Evolutionary conservation across 495 filamentous ascomycete genomes (phyloP).

Genomic region (Penicillium flavigenum): DNA sequence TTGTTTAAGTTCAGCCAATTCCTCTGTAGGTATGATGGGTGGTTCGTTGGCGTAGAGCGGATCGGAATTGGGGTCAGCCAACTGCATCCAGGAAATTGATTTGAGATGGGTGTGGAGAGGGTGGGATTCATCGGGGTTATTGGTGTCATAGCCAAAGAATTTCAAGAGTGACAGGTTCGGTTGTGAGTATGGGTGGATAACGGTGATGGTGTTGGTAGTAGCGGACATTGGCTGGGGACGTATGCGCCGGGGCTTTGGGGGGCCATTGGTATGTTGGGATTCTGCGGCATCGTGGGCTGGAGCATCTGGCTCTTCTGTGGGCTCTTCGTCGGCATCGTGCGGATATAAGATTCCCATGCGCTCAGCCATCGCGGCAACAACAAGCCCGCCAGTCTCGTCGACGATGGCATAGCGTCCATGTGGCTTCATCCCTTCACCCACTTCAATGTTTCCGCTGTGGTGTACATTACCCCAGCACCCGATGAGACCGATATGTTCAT

Average conservation of each 20-base stretch:
- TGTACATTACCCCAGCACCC: constrained; percentile 65
- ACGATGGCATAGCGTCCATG: constrained; percentile 82
- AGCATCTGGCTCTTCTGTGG: constrained; percentile 21
- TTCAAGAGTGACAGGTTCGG: constrained; percentile 83
- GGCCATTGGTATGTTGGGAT: constrained; percentile 8
- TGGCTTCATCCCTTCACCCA: constrained; percentile 37
- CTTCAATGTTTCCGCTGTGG: constrained; percentile 38
- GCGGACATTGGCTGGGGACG: constrained; percentile 49
- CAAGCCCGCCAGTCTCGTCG: constrained; percentile 84
- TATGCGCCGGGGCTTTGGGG: constrained; percentile 26
- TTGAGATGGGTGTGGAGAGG: constrained; percentile 81
- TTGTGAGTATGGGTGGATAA: constrained; percentile 85
- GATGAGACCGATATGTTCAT: constrained; percentile 78
- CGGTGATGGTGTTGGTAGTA: constrained; percentile 76
- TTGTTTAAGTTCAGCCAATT: constrained; percentile 64
- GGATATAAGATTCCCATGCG: constrained; percentile 81
- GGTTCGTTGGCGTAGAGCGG: constrained; percentile 64
- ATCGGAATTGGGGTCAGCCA: constrained; percentile 72
- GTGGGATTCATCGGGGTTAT: constrained; percentile 65
- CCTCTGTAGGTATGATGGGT: constrained; percentile 49
- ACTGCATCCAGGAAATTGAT: constrained; percentile 84
- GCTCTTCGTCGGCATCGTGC: constrained; percentile 35
- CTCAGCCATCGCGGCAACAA: constrained; percentile 88
- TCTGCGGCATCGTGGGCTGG: constrained; percentile 16
- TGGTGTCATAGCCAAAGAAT: constrained; percentile 79